Evolutionary conservation across 257 asterid genomes (phyloP), one percentile per base, ranked within the genome.

Genomic region (Solanum corneliomulleri): DNA sequence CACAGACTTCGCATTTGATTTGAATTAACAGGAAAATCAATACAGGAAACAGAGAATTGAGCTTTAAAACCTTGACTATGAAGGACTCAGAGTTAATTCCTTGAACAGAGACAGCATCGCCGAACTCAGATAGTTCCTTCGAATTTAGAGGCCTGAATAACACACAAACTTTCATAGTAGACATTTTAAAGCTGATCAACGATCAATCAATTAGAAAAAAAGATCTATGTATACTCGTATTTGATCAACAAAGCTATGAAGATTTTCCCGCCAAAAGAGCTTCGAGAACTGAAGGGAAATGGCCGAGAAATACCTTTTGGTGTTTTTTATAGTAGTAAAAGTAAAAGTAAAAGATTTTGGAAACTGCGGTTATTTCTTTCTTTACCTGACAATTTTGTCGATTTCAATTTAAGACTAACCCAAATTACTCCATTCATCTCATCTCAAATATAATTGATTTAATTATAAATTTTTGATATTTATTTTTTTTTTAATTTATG

Each of bases 121-220:
- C 94, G 9, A 92, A 91, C 85, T 92, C 96, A 64, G 93, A 91
- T 90, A 87, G 92, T 70, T 95, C 98, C 91, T 93, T 95, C 41
- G 91, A 69, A 90, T 90, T 93, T 47, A 93, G 93, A 86, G 98
- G 98, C 87, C 98, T 92, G 92, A 95, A 95, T 64, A 94, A 92
- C 39, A 94, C 96, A 88, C 95, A 92, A 52, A 95, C 98, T 92
- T 91, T 91, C 23, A 95, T 89, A 85, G 90, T 90, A 86, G 95
- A 91, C 98, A 95, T 95, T 87, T 41, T 49, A 49, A 29, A 49
- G 69, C 85, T 49, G 69, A 81, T 81, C 45, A 81, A 49, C 29
- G 20, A 81, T 49, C 13, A 49, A 5, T 47, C 15, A 15, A 60
- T 35, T 7, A 8, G n/a, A 11, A 72, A 37, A 21, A 23, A 27